Base-by-base conservation (phyloP, 306 rosid genomes). In the Gastrolobium villosum region DNA sequence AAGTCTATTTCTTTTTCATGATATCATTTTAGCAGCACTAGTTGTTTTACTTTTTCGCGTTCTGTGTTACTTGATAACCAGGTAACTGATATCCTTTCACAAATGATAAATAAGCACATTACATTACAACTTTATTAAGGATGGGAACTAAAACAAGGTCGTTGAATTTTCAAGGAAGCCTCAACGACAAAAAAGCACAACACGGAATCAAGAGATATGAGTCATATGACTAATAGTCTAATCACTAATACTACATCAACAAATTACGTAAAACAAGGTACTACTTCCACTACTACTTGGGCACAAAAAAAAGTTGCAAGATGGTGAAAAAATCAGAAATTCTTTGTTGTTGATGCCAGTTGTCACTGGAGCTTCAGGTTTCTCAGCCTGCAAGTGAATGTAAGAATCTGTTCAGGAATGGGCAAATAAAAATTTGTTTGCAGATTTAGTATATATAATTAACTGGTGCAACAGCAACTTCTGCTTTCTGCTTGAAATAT, bases 311-410 rank as follows among this genome's bases (percentile, higher is more conserved):
- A 70, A 55, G 5, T 34, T 59, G 50, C 66, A 52, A 10, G 39
- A 73, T 35, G 46, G 39, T 81, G 43, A 65, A 55, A 65, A 55
- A 43, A 41, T 72, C 13, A 40, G 31, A 59, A 14, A 45, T 53
- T 67, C n/a, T 67, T 81, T 73, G 45, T 80, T 81, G 37, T 40
- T 50, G 7, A 63, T 41, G 54, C 39, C 75, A 59, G 50, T 46
- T 72, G 10, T 89, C 85, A 92, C 57, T 87, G 71, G 56, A 89
- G 88, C 80, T 80, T 92, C 84, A 89, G 35, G 85, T 87, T 87
- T 79, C 87, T 88, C 74, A 85, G 32, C 94, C 98, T 94, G 96
- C 82, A 84, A 60, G 13, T 15, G 4, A 13, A 44, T 67, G 26
- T 4, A 79, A 20, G 65, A 32, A 26, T 40, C 65, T 59, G 5